These are phyloP conservation scores for Cryptococcus deneoformans DNA, from an alignment of 1,284 basidiomycete species.

Conservation along the genomic window DNA sequence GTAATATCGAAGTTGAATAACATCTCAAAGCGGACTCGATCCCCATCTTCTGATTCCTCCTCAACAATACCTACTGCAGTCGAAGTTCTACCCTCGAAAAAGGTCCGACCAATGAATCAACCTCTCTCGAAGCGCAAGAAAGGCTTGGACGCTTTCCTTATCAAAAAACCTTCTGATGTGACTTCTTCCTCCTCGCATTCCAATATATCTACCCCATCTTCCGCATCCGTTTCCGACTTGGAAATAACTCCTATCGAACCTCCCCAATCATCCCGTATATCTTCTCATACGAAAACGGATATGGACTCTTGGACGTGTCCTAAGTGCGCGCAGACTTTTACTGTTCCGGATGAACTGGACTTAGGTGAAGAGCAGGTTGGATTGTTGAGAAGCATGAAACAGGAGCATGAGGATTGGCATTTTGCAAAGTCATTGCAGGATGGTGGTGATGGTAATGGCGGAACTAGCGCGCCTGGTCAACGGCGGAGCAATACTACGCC, in stretches of 20 bases:
- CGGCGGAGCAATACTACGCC: too few relatives aligned
- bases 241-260: constrained; percentile 1
- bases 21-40: constrained; percentile 17
- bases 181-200: neutral
- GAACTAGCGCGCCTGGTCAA: too few relatives aligned
- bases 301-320: constrained; percentile 35
- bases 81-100: neutral
- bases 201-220: neutral
- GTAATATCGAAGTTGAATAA: too few relatives aligned
- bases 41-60: constrained; percentile 11
- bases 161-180: constrained; percentile 2
- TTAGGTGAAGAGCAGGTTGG: constrained; percentile 34
- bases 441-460: constrained; percentile 6
- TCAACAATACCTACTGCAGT: constrained; percentile 1
- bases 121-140: neutral
- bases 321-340: constrained; percentile 19
- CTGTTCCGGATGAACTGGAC: constrained; percentile 6
- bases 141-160: neutral
- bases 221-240: constrained; percentile 1
- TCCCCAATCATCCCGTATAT: too few relatives aligned
- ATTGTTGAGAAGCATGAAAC: constrained; percentile 57
- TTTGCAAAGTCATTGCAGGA: constrained; percentile 70
- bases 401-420: constrained; percentile 84
- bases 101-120: too few relatives aligned
- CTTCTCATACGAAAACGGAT: too few relatives aligned